Evolutionary conservation across 2,329 filamentous ascomycete species (phyloP).

Genomic region (Neoarthrinium moseri): DNA sequence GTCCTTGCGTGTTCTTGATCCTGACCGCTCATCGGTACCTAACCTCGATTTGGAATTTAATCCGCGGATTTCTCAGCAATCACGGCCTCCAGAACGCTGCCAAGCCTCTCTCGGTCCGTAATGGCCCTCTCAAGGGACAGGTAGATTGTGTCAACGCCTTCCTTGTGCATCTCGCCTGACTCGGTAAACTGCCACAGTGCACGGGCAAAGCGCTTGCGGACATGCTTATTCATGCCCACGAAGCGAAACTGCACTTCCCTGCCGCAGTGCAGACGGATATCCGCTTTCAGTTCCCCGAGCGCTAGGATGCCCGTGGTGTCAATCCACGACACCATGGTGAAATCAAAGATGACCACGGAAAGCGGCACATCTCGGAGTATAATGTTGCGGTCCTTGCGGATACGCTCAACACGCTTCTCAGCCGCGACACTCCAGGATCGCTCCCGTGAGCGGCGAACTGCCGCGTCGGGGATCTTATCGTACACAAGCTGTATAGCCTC

Average conservation of each 20-base stretch:
- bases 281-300: constrained; percentile 28
- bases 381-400: constrained; percentile 20
- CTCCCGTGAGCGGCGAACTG: constrained; percentile 14
- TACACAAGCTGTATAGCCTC: constrained; percentile 30
- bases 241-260: constrained; percentile 24
- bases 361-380: constrained; percentile 23
- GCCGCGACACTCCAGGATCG: constrained; percentile 30
- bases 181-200: constrained; percentile 25
- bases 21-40: too few species aligned
- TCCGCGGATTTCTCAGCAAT: constrained; percentile 21
- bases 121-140: constrained; percentile 25
- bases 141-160: constrained; percentile 25
- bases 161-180: constrained; percentile 17
- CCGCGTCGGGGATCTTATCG: constrained; percentile 19
- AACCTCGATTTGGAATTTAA: not conserved
- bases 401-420: constrained; percentile 22
- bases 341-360: constrained; percentile 26
- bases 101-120: constrained; percentile 21
- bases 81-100: constrained; percentile 25
- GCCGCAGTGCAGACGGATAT: constrained; percentile 25
- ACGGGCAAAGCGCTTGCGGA: constrained; percentile 23
- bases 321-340: constrained; percentile 25
- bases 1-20: too few species aligned
- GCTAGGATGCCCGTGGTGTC: constrained; percentile 29
- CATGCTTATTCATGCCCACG: constrained; percentile 19